Evolutionary conservation across 345 rosid species (phyloP), one percentile per base, ranked within the genome.

Genomic region (Linum usitatissimum): DNA sequence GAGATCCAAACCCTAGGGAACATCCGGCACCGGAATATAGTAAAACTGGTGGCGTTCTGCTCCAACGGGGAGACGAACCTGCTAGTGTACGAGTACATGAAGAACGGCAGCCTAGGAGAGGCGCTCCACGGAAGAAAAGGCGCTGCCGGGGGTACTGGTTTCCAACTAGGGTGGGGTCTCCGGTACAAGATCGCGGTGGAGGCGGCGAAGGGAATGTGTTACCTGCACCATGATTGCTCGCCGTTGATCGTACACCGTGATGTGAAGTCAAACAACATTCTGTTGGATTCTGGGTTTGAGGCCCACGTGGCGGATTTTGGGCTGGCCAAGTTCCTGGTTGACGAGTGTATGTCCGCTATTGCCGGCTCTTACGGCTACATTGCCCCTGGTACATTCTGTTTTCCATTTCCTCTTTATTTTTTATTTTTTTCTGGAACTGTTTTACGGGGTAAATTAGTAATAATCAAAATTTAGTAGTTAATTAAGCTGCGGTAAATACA

Each of bases 271-370:
- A 92, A 92, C 76, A 92, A 89, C 77, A 92, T 92, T 51, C 68
- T 92, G 69, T 77, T 92, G 36, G 78, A 87, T 68, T 91, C 93
- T 1, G 83, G 77, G 73, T 89, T 85, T 57, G 98, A 92, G 73
- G 98, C 98, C 39, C 98, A 92, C 71, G 96, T 92, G 0, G 98
- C 98, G 0, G 98, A 92, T 81, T 92, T 92, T 55, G 95, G 98
- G 34, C 79, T 92, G 0, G 98, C 98, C 10, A 92, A 92, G 76
- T 89, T 83, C 82, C 73, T 89, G 71, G 80, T 77, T 36, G 95
- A 84, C 56, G 84, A 92, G 70, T 92, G 96, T 66, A 92, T 92
- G 98, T 92, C 98, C 20, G 91, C 98, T 3, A 76, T 92, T 62
- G 98, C 93, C 28, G 98, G 96, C 60, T 92, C 96, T 0, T 92